Base-by-base conservation (phyloP, 148 eudicot species). In the Chenopodium album region DNA sequence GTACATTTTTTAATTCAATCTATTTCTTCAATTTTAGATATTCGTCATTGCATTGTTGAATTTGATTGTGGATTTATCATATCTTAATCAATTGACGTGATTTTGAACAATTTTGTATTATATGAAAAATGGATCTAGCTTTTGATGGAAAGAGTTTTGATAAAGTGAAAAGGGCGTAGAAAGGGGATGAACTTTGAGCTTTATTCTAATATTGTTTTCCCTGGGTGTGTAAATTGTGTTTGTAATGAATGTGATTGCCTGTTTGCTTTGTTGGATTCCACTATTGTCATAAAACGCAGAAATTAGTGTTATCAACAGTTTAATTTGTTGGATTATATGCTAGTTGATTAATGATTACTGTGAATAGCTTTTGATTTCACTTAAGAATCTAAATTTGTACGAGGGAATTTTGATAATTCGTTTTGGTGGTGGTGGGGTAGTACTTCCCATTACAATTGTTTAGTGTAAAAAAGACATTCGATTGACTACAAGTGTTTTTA, bases 1-100 rank as follows among this genome's bases (percentile, higher is more conserved):
- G 98, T 94, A 84, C 62, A 92, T 90, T 79, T 28, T n/a, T 29
- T n/a, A 19, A n/a, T 77, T 50, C 34, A 1, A 1, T 9, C 23
- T 14, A 14, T 7, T 19, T 7, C 16, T 17, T 5, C 16, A 16
- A 3, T 56, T 56, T 56, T 56, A 56, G 7, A 5, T 14, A 56
- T 56, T 56, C 20, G 0, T 23, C 1, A 56, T 56, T 17, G 62
- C n/a, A 56, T 56, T 56, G 62, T 56, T 1, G 62, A 14, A 3
- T 17, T 56, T 14, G 62, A 17, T 17, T 56, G 22, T 17, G 62
- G 17, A 56, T 56, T 56, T 17, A 52, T 75, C 17, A 0, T 63
- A 34, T 50, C 28, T 66, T 41, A 19, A 47, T 47, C 41, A 50
- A 14, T 78, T 29, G 6, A 4, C 17, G 50, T 64, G 0, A 48